Evolutionary conservation across 768 basidiomycete species (phyloP), one percentile per base, ranked within the genome.

Genomic region (Lentinula raphanica): DNA sequence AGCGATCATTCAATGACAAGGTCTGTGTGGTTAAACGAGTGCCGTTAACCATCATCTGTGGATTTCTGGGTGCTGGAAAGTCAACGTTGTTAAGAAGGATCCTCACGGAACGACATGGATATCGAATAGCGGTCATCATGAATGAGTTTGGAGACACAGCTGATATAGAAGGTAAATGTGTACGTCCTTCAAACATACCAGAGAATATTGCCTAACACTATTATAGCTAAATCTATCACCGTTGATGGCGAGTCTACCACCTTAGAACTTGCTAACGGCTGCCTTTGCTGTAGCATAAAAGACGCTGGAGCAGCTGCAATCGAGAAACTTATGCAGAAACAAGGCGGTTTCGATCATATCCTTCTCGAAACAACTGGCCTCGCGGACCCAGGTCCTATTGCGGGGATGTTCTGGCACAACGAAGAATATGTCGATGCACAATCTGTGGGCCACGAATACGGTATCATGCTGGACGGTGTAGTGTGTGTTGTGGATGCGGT

Each of bases 141-240:
- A 97, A 96, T 67, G 94, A 95, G 71, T 98, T 98, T 68, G 96
- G 94, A 8, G 94, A 97, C 68, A 94, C 94, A 19, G 92, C 92
- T 39, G 51, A 53, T 40, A 53, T 53, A 1, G 51, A 53, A 39
- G 51, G 51, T 53, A 35, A 23, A 32, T 53, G 3, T 64, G 90
- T 92, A 65, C 67, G 85, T 44, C 19, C n/a, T n/a, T n/a, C n/a
- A n/a, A n/a, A n/a, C n/a, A n/a, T n/a, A n/a, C n/a, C n/a, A n/a
- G n/a, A n/a, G 21, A 44, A 44, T 44, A 5, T 2, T 19, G 28
- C 62, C 17, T 31, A n/a, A n/a, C n/a, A n/a, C n/a, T n/a, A n/a
- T 23, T 55, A 28, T 70, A 96, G 94, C 92, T 45, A 92, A 88
- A 72, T 80, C 92, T 0, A 88, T 98, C 67, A 93, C 91, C 58